Evolutionary conservation across 2,329 filamentous ascomycete species (phyloP), one percentile per base, ranked within the genome.

Genomic region (Tolypocladium pustulatum): DNA sequence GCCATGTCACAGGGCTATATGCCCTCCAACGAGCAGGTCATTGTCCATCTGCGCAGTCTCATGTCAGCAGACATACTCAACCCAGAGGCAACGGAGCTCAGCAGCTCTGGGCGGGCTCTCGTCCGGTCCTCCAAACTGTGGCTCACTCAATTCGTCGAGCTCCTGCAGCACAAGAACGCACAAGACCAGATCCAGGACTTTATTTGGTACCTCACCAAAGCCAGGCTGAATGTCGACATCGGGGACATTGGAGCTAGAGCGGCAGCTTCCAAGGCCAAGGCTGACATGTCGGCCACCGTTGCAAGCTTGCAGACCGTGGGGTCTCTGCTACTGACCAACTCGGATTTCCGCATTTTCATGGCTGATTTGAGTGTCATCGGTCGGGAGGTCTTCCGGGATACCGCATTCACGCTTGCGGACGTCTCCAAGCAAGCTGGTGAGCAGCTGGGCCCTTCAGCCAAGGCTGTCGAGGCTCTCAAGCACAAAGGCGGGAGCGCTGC

Each of bases 151-250:
- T 85, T 96, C 70, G 93, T 95, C 65, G 84, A 90, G n/a, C 74
- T 96, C 7, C 71, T 97, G 53, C 79, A 84, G 58, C 80, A 91
- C 72, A 97, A 97, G 76, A 97, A 97, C 71, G 77, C 79, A 61
- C 73, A 83, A 20, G 91, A 97, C 72, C 88, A 96, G 70, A 83
- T 97, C 22, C 93, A 97, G 71, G 90, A 97, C 66, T 89, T 97
- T 63, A 78, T 96, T 43, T 97, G 91, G 91, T 91, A 87, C 66
- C 72, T 96, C 54, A 77, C 85, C 62, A 88, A 89, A 69, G 86
- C 90, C n/a, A 82, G 83, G 38, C 76, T 94, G 7, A 62, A 72
- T 6, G 61, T 72, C 1, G 71, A 74, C 51, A 61, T 68, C 8
- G 65, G 64, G 6, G 65, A 71, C 25, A 65, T 73, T 15, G 65